A percentile compares a stretch with the other conserved stretches of the same genome.
phyloP scores from a whole-genome alignment of 1,139 yeast genomes.

The Diutina catenulata region DNA sequence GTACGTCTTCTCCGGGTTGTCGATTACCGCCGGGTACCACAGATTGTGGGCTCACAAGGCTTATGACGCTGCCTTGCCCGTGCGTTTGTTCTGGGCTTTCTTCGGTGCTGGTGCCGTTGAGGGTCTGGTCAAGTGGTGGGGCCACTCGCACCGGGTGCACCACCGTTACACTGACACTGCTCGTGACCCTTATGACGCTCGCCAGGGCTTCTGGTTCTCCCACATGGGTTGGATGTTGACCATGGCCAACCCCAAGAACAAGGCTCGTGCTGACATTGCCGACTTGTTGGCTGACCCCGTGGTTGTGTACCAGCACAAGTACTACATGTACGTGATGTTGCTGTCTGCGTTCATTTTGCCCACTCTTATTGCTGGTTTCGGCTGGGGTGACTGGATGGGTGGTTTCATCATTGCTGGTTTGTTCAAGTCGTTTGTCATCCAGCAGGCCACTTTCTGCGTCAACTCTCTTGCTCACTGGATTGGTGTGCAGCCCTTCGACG shows the following conservation, averaged over 20 bases:
- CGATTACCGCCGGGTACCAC: slow-evolving; percentile 95
- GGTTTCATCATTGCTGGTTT: slow-evolving; percentile 90
- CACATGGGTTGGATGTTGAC: slow-evolving; percentile 98
- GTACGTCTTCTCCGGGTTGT: slow-evolving; percentile 67
- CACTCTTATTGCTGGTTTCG: slow-evolving; percentile 58
- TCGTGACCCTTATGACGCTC: slow-evolving; percentile 96
- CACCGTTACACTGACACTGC: slow-evolving; percentile 95
- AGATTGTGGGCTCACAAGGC: slow-evolving; percentile 85
- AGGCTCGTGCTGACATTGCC: slow-evolving; percentile 93
- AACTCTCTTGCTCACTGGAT: slow-evolving; percentile 98
- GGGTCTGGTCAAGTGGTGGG: slow-evolving; percentile 99
- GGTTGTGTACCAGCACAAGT: slow-evolving; percentile 88
- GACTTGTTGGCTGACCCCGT: slow-evolving; percentile 87
- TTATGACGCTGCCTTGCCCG: slow-evolving; percentile 63
- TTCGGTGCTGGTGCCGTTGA: slow-evolving; percentile 94
- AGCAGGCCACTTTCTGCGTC: slow-evolving; percentile 97
- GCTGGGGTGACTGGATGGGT: slow-evolving; percentile 87
- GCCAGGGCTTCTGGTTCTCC: slow-evolving; percentile 89
- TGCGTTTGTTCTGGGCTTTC: slow-evolving; percentile 61
- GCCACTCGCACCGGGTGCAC: slow-evolving; percentile 93
- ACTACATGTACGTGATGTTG: slow-evolving; percentile 62
- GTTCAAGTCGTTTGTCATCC: slow-evolving; percentile 71
- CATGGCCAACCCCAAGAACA: slow-evolving; percentile 86
- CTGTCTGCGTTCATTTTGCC: slow-evolving; percentile 66
- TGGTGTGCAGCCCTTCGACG: slow-evolving; percentile 96